Conservation (phyloP, 345 rosid species). For the Populus nigra region DNA sequence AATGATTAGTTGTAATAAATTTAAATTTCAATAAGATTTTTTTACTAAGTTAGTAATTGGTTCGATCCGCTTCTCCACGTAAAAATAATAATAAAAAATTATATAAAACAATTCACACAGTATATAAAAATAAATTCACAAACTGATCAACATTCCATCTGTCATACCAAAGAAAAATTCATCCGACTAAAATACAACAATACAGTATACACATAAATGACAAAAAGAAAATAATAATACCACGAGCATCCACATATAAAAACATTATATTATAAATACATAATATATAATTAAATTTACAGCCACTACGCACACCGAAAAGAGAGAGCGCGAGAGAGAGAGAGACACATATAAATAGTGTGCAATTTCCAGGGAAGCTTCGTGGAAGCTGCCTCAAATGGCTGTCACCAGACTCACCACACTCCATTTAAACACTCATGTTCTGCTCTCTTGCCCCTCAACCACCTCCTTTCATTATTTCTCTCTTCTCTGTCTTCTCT, state of each 20-base stretch:
- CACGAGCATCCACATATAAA: neutral
- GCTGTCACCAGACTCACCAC: constrained; percentile 7
- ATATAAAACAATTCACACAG: too few species aligned
- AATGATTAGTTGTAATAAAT: too few species aligned
- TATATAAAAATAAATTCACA: neutral
- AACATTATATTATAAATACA: neutral
- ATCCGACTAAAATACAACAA: neutral
- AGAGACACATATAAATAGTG: neutral
- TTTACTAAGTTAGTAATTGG: too few species aligned
- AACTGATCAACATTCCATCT: neutral
- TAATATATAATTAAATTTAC: neutral
- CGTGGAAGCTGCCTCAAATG: constrained; percentile 71
- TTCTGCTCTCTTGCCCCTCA: constrained; percentile 33
- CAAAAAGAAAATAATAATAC: neutral
- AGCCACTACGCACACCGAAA: too few species aligned
- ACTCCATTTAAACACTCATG: constrained; percentile 46
- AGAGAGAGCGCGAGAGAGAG: too few species aligned
- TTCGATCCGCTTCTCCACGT: too few species aligned
- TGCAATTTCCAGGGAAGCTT: constrained; percentile 48
- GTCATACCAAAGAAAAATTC: neutral
- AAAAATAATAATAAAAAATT: too few species aligned
- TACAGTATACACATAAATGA: neutral
- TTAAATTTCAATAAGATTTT: too few species aligned
- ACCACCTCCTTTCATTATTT: neutral
- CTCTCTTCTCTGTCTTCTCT: neutral